These are phyloP conservation scores for Boletus calvinii DNA, from an alignment of 1,284 basidiomycete genomes.

Conservation along the genomic window DNA sequence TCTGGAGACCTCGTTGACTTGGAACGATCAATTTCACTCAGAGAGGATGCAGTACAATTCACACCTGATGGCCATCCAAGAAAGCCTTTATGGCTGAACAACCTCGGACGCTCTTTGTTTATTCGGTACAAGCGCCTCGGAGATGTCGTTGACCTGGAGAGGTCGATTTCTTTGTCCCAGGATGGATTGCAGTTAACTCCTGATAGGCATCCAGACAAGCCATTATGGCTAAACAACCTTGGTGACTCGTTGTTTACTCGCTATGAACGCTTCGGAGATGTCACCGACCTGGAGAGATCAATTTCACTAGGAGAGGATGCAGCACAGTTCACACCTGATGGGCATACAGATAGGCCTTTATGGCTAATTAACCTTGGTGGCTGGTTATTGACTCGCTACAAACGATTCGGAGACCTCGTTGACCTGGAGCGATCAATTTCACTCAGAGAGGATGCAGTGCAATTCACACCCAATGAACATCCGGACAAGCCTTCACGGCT, in stretches of 20 bases:
- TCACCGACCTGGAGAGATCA: background rate
- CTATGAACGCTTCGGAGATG: too few relatives aligned
- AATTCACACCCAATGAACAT: too few relatives aligned
- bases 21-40: background rate
- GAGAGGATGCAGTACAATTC: background rate
- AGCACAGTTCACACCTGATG: background rate
- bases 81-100: background rate
- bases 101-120: background rate
- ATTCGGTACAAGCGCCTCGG: background rate
- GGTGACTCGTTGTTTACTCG: too few relatives aligned
- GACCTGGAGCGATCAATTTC: background rate
- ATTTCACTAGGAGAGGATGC: background rate
- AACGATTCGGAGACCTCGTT: background rate
- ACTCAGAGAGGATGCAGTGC: background rate
- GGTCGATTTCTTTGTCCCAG: too few relatives aligned
- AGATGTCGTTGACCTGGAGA: too few relatives aligned
- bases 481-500: background rate
- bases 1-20: background rate
- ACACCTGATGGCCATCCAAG: background rate
- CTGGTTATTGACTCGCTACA: background rate
- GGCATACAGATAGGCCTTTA: background rate
- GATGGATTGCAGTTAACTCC: too few relatives aligned
- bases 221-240: too few relatives aligned
- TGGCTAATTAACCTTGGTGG: background rate
- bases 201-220: too few relatives aligned